A percentile compares a stretch with the other conserved stretches of the same genome.
Conservation (phyloP, 345 rosid species). For the Eucalyptus caleyi region DNA sequence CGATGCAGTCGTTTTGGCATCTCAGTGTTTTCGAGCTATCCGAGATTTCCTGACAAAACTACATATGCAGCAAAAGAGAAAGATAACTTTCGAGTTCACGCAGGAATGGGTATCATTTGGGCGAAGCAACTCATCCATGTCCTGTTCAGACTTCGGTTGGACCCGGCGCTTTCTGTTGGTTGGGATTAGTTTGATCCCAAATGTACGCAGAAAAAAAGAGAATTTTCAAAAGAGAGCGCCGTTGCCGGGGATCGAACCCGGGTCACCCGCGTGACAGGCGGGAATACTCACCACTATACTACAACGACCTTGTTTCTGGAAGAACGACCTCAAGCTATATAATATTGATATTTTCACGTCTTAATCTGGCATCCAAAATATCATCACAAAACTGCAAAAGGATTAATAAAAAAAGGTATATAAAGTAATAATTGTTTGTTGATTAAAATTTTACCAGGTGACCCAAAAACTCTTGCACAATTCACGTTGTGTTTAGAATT, state of each 20-base stretch:
- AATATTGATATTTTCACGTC: not conserved
- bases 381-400: not conserved
- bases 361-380: not conserved
- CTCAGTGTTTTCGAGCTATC: not conserved
- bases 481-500: not conserved
- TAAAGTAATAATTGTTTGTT: not conserved
- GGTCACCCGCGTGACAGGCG: constrained; percentile 97
- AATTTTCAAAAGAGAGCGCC: constrained; percentile 7
- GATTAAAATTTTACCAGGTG: not conserved
- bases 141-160: not conserved
- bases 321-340: accelerated
- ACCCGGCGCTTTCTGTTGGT: not conserved
- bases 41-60: not conserved
- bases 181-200: not conserved
- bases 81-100: not conserved
- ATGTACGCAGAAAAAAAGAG: not conserved
- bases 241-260: constrained; percentile 98
- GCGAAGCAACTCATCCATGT: not conserved
- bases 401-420: not conserved
- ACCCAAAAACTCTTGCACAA: not conserved
- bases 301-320: constrained; percentile 28
- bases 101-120: not conserved
- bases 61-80: not conserved
- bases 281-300: constrained; percentile 94
- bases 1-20: not conserved